phyloP scores from a whole-genome alignment of 257 asterid genomes.

The Eustoma russellianum region DNA sequence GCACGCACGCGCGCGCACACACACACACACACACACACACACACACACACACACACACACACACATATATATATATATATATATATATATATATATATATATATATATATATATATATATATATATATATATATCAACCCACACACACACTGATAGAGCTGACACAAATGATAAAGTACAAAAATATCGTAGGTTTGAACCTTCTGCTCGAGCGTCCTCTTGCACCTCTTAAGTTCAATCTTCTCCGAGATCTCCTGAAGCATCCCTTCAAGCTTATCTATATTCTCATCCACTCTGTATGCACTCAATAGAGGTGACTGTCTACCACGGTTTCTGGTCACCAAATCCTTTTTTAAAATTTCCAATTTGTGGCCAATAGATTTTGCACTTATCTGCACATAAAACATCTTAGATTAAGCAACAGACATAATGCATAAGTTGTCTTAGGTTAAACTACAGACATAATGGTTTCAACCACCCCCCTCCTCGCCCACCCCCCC shows the following conservation, averaged over 20 bases:
- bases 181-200: conserved; percentile 17
- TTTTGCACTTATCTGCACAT: conserved; percentile 46
- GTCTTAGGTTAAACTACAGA: no score
- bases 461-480: no score
- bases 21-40: no score
- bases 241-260: conserved; percentile 42
- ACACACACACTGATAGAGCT: no score
- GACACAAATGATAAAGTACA: background rate
- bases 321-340: conserved; percentile 14
- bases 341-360: conserved; percentile 33
- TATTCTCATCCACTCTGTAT: conserved; percentile 25
- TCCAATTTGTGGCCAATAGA: conserved; percentile 44
- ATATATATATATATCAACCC: no score
- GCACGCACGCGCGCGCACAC: no score
- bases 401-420: background rate
- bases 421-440: no score
- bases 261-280: conserved; percentile 44
- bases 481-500: no score
- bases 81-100: no score
- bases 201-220: conserved; percentile 52
- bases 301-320: conserved; percentile 15
- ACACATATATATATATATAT: no score
- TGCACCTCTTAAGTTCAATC: conserved; percentile 39
- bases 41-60: no score
- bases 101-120: no score